Evolutionary conservation across 352 stramenopile species (phyloP).

Genomic region (Globisporangium perplexum): DNA sequence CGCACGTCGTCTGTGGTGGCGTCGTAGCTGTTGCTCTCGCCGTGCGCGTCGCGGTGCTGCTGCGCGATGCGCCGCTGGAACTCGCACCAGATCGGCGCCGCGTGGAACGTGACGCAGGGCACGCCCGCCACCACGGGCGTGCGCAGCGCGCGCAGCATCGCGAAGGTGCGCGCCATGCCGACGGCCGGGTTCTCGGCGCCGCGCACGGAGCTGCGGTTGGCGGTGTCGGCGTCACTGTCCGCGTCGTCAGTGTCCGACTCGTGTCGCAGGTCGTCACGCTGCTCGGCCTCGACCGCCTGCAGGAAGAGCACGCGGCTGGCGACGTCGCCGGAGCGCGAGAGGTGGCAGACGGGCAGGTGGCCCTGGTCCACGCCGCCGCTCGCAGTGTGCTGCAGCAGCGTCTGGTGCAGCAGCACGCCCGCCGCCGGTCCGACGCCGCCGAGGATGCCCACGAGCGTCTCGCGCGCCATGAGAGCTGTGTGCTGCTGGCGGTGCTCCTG

Average conservation of each 20-base stretch:
- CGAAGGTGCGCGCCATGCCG: slow-evolving; percentile 45
- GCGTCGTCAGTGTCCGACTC: background rate
- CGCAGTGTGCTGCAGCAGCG: slow-evolving; percentile 39
- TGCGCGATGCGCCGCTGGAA: slow-evolving; percentile 17
- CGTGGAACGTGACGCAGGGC: slow-evolving; percentile 54
- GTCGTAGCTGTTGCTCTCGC: background rate
- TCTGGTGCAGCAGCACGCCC: slow-evolving; percentile 47
- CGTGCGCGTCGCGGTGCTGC: background rate
- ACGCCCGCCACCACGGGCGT: slow-evolving; percentile 32
- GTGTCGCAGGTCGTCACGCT: slow-evolving; percentile 1
- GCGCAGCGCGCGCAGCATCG: slow-evolving; percentile 25
- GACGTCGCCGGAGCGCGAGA: slow-evolving; percentile 40
- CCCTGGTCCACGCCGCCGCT: slow-evolving; percentile 42
- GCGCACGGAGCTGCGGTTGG: background rate
- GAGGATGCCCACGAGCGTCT: slow-evolving; percentile 35
- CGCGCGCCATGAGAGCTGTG: background rate
- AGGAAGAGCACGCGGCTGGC: slow-evolving; percentile 31
- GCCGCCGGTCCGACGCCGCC: slow-evolving; percentile 42
- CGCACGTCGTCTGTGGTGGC: slow-evolving; percentile 9
- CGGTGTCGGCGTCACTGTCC: background rate
- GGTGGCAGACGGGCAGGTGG: slow-evolving; percentile 40
- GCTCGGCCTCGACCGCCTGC: background rate
- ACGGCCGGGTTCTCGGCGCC: slow-evolving; percentile 30
- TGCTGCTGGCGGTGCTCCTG: too few relatives aligned
- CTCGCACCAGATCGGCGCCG: slow-evolving; percentile 32